Percentiles rank a stretch among this genome's conserved stretches.
phyloP scores from a whole-genome alignment of 495 filamentous ascomycete genomes.

The Talaromyces wortmannii region DNA sequence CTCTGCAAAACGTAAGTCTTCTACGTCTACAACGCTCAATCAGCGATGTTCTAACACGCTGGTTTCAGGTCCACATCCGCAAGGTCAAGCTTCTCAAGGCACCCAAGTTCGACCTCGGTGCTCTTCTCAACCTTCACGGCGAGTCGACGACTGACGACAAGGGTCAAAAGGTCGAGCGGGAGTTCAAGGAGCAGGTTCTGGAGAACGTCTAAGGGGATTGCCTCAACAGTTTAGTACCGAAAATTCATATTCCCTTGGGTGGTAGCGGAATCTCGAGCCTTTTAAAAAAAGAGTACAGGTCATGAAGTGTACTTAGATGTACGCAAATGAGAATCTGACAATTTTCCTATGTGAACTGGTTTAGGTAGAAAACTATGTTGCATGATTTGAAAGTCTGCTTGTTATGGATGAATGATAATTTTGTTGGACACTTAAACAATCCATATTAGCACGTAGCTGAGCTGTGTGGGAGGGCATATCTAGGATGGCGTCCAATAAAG shows the following conservation, averaged over 20 bases:
- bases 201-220: conserved; percentile 67
- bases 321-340: not conserved
- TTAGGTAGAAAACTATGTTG: not conserved
- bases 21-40: not conserved
- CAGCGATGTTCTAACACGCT: not conserved
- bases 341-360: not conserved
- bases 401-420: not conserved
- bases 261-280: not conserved
- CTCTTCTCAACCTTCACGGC: conserved; percentile 89
- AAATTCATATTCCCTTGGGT: not conserved
- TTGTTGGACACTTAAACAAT: not conserved
- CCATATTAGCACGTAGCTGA: too few relatives aligned
- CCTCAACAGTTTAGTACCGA: not conserved
- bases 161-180: conserved; percentile 96
- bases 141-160: conserved; percentile 94
- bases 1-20: conserved; percentile 85
- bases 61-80: conserved; percentile 86
- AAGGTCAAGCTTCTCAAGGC: conserved; percentile 98
- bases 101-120: conserved; percentile 98
- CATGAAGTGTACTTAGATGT: not conserved
- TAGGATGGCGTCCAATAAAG: too few relatives aligned
- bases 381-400: not conserved
- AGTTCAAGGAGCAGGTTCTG: conserved; percentile 97
- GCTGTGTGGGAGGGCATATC: too few relatives aligned
- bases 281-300: not conserved